Conservation (phyloP, 805 yeast genomes). For the Starmerella gropengiesseri region DNA sequence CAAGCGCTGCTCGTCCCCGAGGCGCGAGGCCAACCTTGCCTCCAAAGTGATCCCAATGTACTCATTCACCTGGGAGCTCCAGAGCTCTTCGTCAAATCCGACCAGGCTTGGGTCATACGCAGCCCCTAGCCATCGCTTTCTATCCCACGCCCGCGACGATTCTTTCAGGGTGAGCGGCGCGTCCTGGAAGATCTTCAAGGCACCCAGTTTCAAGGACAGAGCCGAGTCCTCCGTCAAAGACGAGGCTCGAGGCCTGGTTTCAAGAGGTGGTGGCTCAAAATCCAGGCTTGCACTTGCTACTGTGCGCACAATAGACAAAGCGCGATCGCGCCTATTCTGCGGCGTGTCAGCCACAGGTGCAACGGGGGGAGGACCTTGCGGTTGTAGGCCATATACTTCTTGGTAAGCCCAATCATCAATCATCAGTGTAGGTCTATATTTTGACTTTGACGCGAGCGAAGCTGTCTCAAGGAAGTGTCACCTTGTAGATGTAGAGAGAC, state of each 20-base stretch:
- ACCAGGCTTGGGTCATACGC: slow-evolving; percentile 8
- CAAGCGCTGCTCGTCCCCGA: slow-evolving; percentile 30
- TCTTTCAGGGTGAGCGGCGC: slow-evolving; percentile 4
- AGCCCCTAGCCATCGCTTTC: slow-evolving; percentile 19
- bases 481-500: no score
- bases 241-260: neutral
- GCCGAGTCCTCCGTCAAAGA: neutral
- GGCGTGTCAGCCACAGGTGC: slow-evolving; percentile 6
- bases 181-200: no score
- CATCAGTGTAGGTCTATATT: slow-evolving; percentile 9
- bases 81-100: slow-evolving; percentile 12
- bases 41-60: neutral
- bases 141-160: neutral
- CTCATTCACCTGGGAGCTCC: slow-evolving; percentile 8
- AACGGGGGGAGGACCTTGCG: slow-evolving; percentile 6
- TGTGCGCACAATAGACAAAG: neutral
- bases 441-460: neutral
- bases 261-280: neutral
- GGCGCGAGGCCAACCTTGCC: slow-evolving; percentile 5
- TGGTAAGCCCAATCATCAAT: slow-evolving; percentile 31
- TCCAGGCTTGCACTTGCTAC: no score
- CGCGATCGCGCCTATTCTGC: neutral
- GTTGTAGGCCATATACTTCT: slow-evolving; percentile 14
- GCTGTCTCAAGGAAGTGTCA: no score
- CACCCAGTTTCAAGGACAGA: neutral